These are phyloP conservation scores for Malassezia caprae DNA, from an alignment of 1,284 basidiomycete genomes.

Conservation along the genomic window DNA sequence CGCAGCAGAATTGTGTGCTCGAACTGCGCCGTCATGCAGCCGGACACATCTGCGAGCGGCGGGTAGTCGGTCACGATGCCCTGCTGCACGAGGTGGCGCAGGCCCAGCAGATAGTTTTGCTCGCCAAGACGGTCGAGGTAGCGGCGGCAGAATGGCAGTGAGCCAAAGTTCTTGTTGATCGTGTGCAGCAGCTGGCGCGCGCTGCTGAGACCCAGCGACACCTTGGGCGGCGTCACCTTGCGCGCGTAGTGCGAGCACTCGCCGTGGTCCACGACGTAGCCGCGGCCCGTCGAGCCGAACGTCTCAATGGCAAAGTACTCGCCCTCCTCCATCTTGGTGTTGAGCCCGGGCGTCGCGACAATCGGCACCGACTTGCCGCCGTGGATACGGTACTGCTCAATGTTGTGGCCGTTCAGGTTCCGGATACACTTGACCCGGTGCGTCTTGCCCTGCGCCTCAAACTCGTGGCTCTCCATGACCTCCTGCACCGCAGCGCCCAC, in stretches of 20 bases:
- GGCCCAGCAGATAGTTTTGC: conserved; percentile 77
- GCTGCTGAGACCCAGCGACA: conserved; percentile 60
- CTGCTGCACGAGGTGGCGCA: conserved; percentile 78
- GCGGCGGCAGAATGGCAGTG: conserved; percentile 85
- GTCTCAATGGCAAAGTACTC: conserved; percentile 99
- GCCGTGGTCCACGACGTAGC: conserved; percentile 74
- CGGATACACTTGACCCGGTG: conserved; percentile 53
- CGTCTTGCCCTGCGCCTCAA: conserved; percentile 75
- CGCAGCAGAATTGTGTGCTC: conserved; percentile 46
- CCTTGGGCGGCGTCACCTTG: conserved; percentile 58
- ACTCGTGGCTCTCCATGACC: conserved; percentile 98
- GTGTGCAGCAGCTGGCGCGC: conserved; percentile 76
- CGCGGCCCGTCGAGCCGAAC: conserved; percentile 92
- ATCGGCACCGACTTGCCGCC: conserved; percentile 73
- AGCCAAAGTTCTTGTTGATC: conserved; percentile 89
- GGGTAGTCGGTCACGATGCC: conserved; percentile 87
- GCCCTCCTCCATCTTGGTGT: conserved; percentile 95
- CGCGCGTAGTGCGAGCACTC: conserved; percentile 77
- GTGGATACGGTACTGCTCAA: conserved; percentile 43
- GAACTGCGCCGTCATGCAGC: conserved; percentile 45
- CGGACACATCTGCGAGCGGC: conserved; percentile 65
- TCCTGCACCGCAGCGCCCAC: conserved; percentile 88
- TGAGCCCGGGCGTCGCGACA: conserved; percentile 67
- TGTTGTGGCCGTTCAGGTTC: conserved; percentile 47
- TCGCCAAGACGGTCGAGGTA: conserved; percentile 79